Percentiles rank a stretch among this genome's conserved stretches.
Evolutionary conservation across 352 stramenopile genomes (phyloP).

Genomic region (Phytophthora ramorum): DNA sequence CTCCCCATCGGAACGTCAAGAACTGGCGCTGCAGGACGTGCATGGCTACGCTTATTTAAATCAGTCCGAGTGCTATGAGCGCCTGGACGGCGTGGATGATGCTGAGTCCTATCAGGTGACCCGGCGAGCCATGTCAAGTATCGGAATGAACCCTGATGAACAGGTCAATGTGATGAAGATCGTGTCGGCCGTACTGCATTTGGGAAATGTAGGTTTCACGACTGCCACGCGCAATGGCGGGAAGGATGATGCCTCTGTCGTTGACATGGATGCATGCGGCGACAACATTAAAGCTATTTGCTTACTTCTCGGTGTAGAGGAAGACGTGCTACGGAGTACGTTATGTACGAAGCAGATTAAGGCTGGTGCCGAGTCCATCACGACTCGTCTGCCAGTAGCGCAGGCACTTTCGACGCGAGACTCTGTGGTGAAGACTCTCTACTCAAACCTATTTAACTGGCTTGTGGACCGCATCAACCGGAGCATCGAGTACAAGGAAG

Average conservation of each 20-base stretch:
- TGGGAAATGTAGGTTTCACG: conserved; percentile 88
- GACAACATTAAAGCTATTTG: conserved; percentile 86
- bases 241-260: conserved; percentile 67
- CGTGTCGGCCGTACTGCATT: conserved; percentile 85
- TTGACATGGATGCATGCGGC: conserved; percentile 56
- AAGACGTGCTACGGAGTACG: conserved; percentile 62
- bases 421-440: conserved; percentile 89
- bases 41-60: conserved; percentile 88
- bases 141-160: conserved; percentile 83
- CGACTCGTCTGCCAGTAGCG: conserved; percentile 62
- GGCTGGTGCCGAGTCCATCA: conserved; percentile 81
- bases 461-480: conserved; percentile 94
- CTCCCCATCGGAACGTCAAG: conserved; percentile 55
- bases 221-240: conserved; percentile 54
- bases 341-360: conserved; percentile 85
- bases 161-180: conserved; percentile 85
- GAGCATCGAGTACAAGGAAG: conserved; percentile 88
- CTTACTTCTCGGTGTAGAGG: conserved; percentile 69
- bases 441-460: conserved; percentile 94
- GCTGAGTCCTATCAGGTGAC: conserved; percentile 79
- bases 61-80: conserved; percentile 74
- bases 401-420: conserved; percentile 83
- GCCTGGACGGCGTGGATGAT: conserved; percentile 84
- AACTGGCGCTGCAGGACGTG: conserved; percentile 56
- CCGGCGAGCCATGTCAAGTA: conserved; percentile 77